Evolutionary conservation across 305 asterid species (phyloP), one percentile per base, ranked within the genome.

Genomic region (Fraxinus platypoda): DNA sequence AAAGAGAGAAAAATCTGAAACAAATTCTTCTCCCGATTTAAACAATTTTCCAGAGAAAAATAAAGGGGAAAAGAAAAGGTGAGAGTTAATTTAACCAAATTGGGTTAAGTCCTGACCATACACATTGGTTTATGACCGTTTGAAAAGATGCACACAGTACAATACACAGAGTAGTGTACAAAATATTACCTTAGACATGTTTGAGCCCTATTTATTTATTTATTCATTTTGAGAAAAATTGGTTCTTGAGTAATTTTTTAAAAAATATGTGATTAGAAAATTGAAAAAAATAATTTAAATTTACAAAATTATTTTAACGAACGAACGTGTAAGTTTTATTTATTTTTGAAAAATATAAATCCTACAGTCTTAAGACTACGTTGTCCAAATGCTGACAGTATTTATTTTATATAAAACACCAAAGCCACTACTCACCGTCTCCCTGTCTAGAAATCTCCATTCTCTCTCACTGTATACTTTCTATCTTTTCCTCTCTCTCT

Each of bases 371-470:
- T 37, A 37, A 37, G 7, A 37, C 7, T 37, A 37, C 38, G 80
- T 74, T 78, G 85, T 79, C 81, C 74, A 80, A 81, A 43, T 43
- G 54, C n/a, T 43, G 54, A 43, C 54, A 43, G 5, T 43, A 43
- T 12, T 43, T 12, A 43, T 12, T 43, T 12, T 43, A 3, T 43
- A 43, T 43, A 79, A 64, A 73, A 38, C 13, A 68, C 19, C 79
- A 37, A 4, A 8, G 73, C 70, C 15, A 79, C 34, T 6, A 68
- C 26, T 4, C 88, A 85, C 87, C 87, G 84, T 82, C 87, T 37
- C 54, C 76, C 11, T 38, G 87, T 86, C 88, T 88, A 85, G 91
- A 85, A 68, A 75, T 83, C 87, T 85, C 87, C 85, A 81, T 70
- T 83, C 81, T 73, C 80, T 57, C 85, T 71, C 21, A 76, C 78